Percentiles rank a stretch among this genome's conserved stretches.
Evolutionary conservation across 441 rosid species (phyloP).

Genomic region (Dalechampia spathulata): DNA sequence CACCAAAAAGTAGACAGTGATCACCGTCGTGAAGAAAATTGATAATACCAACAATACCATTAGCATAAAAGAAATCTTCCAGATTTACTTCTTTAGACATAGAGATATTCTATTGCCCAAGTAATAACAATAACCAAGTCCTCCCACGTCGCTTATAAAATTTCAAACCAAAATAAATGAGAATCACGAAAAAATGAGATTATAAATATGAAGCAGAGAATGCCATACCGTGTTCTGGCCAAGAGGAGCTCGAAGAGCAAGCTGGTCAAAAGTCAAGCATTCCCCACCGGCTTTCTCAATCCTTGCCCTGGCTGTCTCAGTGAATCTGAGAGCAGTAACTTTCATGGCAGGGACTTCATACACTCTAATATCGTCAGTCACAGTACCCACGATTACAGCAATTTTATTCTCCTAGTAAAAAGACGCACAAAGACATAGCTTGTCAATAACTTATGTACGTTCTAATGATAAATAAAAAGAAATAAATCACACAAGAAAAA

Average conservation of each 20-base stretch:
- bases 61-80: too few species aligned
- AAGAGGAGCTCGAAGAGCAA: conserved; percentile 78
- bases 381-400: conserved; percentile 80
- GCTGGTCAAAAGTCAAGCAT: conserved; percentile 91
- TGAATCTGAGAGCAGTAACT: conserved; percentile 78
- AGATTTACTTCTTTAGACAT: too few species aligned
- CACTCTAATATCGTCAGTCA: conserved; percentile 75
- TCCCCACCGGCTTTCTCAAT: conserved; percentile 96
- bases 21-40: too few species aligned
- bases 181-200: too few species aligned
- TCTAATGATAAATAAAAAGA: too few species aligned
- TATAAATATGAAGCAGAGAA: neutral
- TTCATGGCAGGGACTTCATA: conserved; percentile 78
- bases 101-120: too few species aligned
- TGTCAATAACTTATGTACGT: neutral
- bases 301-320: conserved; percentile 81
- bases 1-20: too few species aligned
- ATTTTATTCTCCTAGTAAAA: conserved; percentile 52
- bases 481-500: too few species aligned
- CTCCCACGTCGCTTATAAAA: too few species aligned
- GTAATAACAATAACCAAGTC: too few species aligned
- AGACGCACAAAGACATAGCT: neutral
- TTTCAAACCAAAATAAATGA: too few species aligned
- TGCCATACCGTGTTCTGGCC: conserved; percentile 83
- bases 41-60: too few species aligned